Evolutionary conservation across 2,329 filamentous ascomycete genomes (phyloP).

Genomic region (Scopulariopsis brevicaulis): DNA sequence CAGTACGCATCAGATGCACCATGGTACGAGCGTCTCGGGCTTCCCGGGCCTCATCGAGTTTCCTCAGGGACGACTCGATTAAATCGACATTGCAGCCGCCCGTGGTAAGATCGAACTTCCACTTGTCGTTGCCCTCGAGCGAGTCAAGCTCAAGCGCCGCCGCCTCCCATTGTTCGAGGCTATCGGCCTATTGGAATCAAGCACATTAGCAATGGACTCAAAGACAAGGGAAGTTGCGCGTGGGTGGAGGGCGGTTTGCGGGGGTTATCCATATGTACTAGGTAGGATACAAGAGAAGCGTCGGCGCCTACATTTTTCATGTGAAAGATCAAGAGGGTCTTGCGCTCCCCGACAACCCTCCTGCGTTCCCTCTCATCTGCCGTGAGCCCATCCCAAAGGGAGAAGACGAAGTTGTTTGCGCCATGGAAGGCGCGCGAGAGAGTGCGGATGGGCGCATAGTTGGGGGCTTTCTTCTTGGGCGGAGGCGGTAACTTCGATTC

Average conservation of each 20-base stretch:
- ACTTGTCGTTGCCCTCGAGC: conserved; percentile 68
- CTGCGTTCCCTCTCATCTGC: conserved; percentile 35
- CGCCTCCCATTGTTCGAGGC: conserved; percentile 60
- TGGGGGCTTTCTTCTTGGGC: not conserved
- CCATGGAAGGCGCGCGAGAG: conserved; percentile 21
- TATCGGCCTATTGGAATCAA: conserved; percentile 42
- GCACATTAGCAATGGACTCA: not conserved
- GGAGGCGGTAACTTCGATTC: not conserved
- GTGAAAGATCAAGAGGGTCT: conserved; percentile 49
- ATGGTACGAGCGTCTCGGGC: conserved; percentile 64
- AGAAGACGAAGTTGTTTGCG: conserved; percentile 29
- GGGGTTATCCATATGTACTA: not conserved
- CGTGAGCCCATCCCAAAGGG: conserved; percentile 40
- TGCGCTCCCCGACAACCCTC: conserved; percentile 41
- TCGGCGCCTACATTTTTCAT: conserved; percentile 49
- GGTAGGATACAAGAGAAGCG: not conserved
- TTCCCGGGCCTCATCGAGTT: conserved; percentile 63
- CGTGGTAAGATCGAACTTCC: conserved; percentile 54
- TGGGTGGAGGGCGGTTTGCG: not conserved
- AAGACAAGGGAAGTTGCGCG: not conserved
- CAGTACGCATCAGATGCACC: conserved; percentile 70
- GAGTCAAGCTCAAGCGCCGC: conserved; percentile 68
- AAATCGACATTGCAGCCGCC: conserved; percentile 54
- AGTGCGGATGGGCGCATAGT: not conserved
- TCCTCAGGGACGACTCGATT: conserved; percentile 56